These are phyloP conservation scores for Lathyrus oleraceus DNA, from an alignment of 306 rosid genomes.

Conservation along the genomic window DNA sequence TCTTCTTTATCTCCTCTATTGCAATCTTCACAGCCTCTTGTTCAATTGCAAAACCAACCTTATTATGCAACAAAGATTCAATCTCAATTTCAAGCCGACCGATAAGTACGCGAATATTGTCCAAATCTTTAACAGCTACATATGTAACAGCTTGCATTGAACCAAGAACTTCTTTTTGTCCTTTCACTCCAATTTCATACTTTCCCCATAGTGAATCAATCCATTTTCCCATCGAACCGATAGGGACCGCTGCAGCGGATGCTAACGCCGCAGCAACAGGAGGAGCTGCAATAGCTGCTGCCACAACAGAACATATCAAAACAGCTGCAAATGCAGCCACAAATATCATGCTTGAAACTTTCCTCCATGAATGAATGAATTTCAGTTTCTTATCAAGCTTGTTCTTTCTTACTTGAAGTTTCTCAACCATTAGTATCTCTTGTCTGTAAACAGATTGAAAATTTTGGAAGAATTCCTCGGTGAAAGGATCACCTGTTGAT, in stretches of 20 bases:
- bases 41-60: conserved; percentile 65
- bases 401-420: conserved; percentile 58
- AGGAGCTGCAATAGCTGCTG: conserved; percentile 88
- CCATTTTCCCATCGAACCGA: conserved; percentile 95
- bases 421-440: conserved; percentile 72
- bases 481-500: conserved; percentile 83
- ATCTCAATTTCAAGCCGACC: conserved; percentile 63
- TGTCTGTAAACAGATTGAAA: conserved; percentile 69
- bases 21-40: conserved; percentile 68
- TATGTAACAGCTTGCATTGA: conserved; percentile 87
- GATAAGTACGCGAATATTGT: conserved; percentile 62
- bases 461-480: conserved; percentile 67
- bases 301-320: conserved; percentile 91
- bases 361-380: conserved; percentile 71
- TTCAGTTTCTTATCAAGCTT: conserved; percentile 84
- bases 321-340: conserved; percentile 84
- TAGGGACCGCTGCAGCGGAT: conserved; percentile 72
- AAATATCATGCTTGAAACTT: conserved; percentile 74
- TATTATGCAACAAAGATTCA: conserved; percentile 49
- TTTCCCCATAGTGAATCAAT: conserved; percentile 83
- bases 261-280: conserved; percentile 90
- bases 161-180: conserved; percentile 76
- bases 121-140: conserved; percentile 92
- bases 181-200: conserved; percentile 73
- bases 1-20: conserved; percentile 78